Evolutionary conservation across 2,329 filamentous ascomycete genomes (phyloP), one percentile per base, ranked within the genome.

Genomic region (Monosporascus ibericus): DNA sequence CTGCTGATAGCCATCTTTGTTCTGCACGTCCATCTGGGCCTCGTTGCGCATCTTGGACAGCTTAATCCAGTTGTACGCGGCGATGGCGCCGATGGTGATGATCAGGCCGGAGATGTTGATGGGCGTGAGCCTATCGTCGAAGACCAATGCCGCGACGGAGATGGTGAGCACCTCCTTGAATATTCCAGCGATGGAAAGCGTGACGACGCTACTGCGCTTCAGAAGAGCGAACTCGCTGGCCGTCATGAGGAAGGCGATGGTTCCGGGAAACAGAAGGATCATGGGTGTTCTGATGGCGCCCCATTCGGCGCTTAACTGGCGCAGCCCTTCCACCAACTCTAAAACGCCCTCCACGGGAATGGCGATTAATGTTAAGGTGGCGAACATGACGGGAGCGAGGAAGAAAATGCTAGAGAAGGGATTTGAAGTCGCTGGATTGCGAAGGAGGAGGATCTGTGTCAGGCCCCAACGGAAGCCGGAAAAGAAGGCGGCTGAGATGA

Each of bases 121-220:
- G 0, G 86, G 76, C 0, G 92, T 96, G 46, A 99, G 81, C 48
- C 81, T 82, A 67, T 99, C 94, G 62, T 94, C 82, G 74, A 96
- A 99, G 4, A 96, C 84, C 27, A 95, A 69, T 8, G 90, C 88
- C 0, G 92, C 92, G 1, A 90, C 91, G 40, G 84, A 86, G 64
- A 99, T 97, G 15, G 94, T 99, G 51, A 99, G 86, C 40, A 97
- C 94, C 73, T 99, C 94, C 70, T 99, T 99, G 78, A 99, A 97
- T 56, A 99, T 97, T 55, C 94, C 94, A 57, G 92, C 95, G 61
- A 99, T 96, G 49, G 88, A 95, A 46, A 99, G 79, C 0, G 94
- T 97, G 49, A 99, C 94, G 50, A 99, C 94, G 1, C 89, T 95
- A 1, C 92, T 97, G 47, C 94, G 89, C 75, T 96, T 88, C 60